Evolutionary conservation across 148 eudicot genomes (phyloP).

Genomic region (Chenopodium suecicum): DNA sequence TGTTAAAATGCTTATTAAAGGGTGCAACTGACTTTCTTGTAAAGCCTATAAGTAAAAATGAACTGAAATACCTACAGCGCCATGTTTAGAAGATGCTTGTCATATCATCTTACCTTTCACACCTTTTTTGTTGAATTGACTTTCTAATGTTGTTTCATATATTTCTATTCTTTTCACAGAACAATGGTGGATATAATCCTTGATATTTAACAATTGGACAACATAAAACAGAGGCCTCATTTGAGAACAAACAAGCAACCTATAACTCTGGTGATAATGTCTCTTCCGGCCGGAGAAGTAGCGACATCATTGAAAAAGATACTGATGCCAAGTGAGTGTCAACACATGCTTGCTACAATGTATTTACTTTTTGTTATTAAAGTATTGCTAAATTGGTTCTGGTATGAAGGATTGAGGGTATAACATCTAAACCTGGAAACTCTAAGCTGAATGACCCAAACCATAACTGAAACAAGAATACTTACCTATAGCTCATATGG

Average conservation of each 20-base stretch:
- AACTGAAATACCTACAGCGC: slow-evolving; percentile 66
- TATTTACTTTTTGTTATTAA: neutral
- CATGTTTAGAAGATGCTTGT: slow-evolving; percentile 57
- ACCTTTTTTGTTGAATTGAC: no score
- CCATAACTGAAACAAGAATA: no score
- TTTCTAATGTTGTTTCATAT: neutral
- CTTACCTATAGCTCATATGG: no score
- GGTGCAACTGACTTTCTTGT: slow-evolving; percentile 46
- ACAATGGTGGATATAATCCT: slow-evolving; percentile 20
- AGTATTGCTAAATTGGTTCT: neutral
- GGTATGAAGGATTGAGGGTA: neutral
- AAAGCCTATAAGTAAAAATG: slow-evolving; percentile 62
- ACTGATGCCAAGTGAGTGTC: slow-evolving; percentile 37
- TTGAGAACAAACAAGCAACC: slow-evolving; percentile 21
- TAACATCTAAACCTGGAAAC: no score
- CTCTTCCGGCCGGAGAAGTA: slow-evolving; percentile 28
- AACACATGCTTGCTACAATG: neutral
- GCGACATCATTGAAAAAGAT: slow-evolving; percentile 26
- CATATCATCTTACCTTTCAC: slow-evolving; percentile 19
- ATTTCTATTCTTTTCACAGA: slow-evolving; percentile 14
- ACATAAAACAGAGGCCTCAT: slow-evolving; percentile 27
- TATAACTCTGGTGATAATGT: slow-evolving; percentile 28
- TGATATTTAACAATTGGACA: slow-evolving; percentile 22
- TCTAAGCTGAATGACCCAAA: no score
- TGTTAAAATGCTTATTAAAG: no score